phyloP scores from a whole-genome alignment of 352 stramenopile species.

The Phytophthora vignae region DNA sequence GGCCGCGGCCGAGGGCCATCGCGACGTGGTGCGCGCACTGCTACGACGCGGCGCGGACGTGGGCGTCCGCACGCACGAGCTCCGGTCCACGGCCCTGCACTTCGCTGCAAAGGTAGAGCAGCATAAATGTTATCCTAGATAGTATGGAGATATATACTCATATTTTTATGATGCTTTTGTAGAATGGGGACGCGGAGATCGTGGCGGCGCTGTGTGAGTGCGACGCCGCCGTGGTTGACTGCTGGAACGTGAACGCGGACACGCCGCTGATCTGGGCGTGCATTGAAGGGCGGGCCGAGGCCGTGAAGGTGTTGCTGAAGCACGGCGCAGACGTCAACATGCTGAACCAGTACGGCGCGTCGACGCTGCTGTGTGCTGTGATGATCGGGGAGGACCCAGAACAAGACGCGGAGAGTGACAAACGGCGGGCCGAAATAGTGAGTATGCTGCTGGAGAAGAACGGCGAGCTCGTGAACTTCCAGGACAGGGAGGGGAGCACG shows the following conservation, averaged over 20 bases:
- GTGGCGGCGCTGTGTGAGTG: slow-evolving; percentile 76
- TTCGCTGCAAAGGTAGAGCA: slow-evolving; percentile 80
- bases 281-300: slow-evolving; percentile 74
- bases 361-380: slow-evolving; percentile 75
- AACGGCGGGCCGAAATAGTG: slow-evolving; percentile 66
- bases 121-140: not conserved
- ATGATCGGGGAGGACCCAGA: slow-evolving; percentile 84
- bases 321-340: slow-evolving; percentile 71
- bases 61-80: slow-evolving; percentile 69
- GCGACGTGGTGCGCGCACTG: slow-evolving; percentile 62
- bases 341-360: slow-evolving; percentile 76
- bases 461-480: slow-evolving; percentile 76
- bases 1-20: slow-evolving; percentile 75
- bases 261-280: slow-evolving; percentile 86
- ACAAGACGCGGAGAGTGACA: slow-evolving; percentile 52
- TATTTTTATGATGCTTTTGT: slow-evolving; percentile 2
- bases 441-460: slow-evolving; percentile 69
- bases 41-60: slow-evolving; percentile 69
- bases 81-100: slow-evolving; percentile 79
- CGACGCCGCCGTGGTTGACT: slow-evolving; percentile 64
- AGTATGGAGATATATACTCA: not conserved
- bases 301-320: slow-evolving; percentile 71
- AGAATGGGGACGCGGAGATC: slow-evolving; percentile 75
- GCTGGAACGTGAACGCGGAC: slow-evolving; percentile 78
- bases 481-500: slow-evolving; percentile 84